A percentile compares a stretch with the other conserved stretches of the same genome.
Conservation (phyloP, 352 stramenopile genomes). For the Phytophthora ramorum region DNA sequence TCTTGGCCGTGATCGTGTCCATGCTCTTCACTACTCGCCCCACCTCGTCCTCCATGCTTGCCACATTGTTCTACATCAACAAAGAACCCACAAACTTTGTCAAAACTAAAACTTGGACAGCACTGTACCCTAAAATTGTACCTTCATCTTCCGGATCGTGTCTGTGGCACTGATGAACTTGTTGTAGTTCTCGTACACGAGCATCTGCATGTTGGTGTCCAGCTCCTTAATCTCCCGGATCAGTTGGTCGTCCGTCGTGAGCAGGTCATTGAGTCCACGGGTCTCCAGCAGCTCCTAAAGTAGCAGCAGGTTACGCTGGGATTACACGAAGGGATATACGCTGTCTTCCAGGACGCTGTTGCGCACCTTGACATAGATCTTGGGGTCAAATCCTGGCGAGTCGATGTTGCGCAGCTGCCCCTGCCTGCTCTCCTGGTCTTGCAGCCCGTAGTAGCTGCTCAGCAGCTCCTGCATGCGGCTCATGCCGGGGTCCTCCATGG, state of each 20-base stretch:
- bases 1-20: conserved; percentile 88
- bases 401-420: conserved; percentile 81
- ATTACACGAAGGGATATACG: conserved; percentile 5
- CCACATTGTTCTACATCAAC: conserved; percentile 81
- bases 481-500: conserved; percentile 69
- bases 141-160: conserved; percentile 97
- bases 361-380: conserved; percentile 78
- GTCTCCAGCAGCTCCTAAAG: conserved; percentile 63
- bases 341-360: not conserved
- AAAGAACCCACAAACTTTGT: not conserved
- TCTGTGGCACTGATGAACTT: conserved; percentile 99
- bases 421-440: conserved; percentile 75
- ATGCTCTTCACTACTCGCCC: conserved; percentile 88
- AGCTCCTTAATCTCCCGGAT: conserved; percentile 94
- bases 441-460: conserved; percentile 88
- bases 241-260: conserved; percentile 75
- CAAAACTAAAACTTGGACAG: conserved; percentile 6
- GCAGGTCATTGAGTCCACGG: conserved; percentile 74
- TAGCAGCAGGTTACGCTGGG: conserved; percentile 3
- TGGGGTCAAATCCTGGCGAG: conserved; percentile 68
- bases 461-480: conserved; percentile 90
- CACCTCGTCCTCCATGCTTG: conserved; percentile 92
- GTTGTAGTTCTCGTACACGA: conserved; percentile 99
- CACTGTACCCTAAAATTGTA: conserved; percentile 19
- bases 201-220: conserved; percentile 99